Conservation (phyloP, 2,329 filamentous ascomycete genomes). For the Ceratocystis smalleyi region DNA sequence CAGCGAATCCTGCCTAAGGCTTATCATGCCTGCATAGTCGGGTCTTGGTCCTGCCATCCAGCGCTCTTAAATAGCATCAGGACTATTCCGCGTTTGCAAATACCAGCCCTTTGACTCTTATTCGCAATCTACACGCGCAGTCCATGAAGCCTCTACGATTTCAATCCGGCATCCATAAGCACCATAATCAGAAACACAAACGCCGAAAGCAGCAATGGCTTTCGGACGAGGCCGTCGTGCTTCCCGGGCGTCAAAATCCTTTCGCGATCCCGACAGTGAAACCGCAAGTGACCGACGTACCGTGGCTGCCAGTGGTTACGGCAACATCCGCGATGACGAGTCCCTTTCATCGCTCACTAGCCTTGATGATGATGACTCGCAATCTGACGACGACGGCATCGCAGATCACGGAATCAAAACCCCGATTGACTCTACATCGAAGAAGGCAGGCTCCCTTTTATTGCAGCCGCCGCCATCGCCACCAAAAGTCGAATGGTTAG, state of each 20-base stretch:
- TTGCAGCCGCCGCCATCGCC: background rate
- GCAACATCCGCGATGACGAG: slow-evolving; percentile 10
- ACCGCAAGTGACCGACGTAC: too few species aligned
- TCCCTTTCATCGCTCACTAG: slow-evolving; percentile 14
- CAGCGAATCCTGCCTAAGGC: background rate
- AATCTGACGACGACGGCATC: background rate
- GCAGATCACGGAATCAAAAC: too few species aligned
- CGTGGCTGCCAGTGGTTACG: background rate
- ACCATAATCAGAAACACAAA: background rate
- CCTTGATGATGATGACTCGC: slow-evolving; percentile 8
- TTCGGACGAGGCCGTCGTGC: background rate
- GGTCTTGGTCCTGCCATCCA: background rate
- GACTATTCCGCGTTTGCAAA: background rate
- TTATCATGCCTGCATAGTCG: background rate
- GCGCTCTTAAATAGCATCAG: background rate
- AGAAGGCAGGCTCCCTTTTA: background rate
- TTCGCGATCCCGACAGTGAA: background rate
- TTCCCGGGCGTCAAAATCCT: background rate
- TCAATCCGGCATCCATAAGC: slow-evolving; percentile 2
- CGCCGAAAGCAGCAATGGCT: slow-evolving; percentile 6
- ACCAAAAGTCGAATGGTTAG: slow-evolving; percentile 48
- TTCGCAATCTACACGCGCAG: background rate
- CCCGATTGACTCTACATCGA: too few species aligned
- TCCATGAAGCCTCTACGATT: slow-evolving; percentile 5
- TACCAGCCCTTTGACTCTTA: background rate